Evolutionary conservation across 2,329 filamentous ascomycete genomes (phyloP), one percentile per base, ranked within the genome.

Genomic region (Arthrobotrys megalospora): DNA sequence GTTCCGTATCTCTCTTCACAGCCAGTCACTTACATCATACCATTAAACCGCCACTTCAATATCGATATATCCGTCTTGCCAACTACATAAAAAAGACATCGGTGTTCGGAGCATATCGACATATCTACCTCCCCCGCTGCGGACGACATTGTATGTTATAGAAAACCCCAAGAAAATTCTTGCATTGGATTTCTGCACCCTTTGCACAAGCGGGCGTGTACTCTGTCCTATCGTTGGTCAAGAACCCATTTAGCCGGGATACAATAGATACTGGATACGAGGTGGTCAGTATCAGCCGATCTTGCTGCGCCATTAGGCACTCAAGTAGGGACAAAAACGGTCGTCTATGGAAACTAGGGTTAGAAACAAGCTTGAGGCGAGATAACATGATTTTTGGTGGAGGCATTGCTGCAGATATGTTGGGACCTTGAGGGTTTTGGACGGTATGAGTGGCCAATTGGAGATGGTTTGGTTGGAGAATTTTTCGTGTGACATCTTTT

Each of bases 241-340:
- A 12, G 6, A 19, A 3, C 36, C 5, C 28, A 68, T 75, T 75
- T 75, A 75, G 62, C 70, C 70, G 53, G 63, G 43, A 16, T 6
- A 36, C 10, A n/a, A 58, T n/a, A 28, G 19, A 24, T 14, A 48
- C n/a, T 19, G 7, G 41, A 41, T 73, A 73, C 69, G 69, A 66
- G 34, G 36, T 50, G 41, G 21, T 43, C 16, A 45, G 14, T 34
- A 66, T 75, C 60, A 75, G 34, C 38, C 34, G 63, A 68, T 24
- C 21, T 0, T 52, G 70, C 70, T 75, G 63, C 63, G 70, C 70
- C 63, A 16, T 24, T 24, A 45, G 41, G 62, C 63, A 11, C 11
- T 50, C 24, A 50, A 1, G 12, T 12, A 8, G 38, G 38, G 36
- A 7, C 11, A 32, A 41, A 41, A 28, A 34, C 7, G 19, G 55